A percentile compares a stretch with the other conserved stretches of the same genome.
Conservation (phyloP, 1,139 yeast species). For the Komagataea norvegica region DNA sequence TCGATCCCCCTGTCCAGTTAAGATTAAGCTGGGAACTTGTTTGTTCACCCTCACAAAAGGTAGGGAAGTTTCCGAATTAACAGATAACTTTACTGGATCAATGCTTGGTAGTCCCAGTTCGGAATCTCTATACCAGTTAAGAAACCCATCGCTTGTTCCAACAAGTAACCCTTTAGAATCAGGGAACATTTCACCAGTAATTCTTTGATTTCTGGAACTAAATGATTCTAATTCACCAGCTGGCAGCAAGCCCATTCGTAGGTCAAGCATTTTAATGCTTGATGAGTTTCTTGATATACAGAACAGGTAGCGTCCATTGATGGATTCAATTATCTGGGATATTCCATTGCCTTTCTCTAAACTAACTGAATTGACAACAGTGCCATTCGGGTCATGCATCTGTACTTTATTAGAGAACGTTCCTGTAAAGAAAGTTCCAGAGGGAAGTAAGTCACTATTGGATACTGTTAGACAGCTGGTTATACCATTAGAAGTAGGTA, state of each 20-base stretch:
- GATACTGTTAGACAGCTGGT: slow-evolving; percentile 16
- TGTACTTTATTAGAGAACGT: slow-evolving; percentile 16
- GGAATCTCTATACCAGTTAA: slow-evolving; percentile 28
- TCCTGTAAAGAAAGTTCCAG: slow-evolving; percentile 18
- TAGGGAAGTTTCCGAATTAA: slow-evolving; percentile 10
- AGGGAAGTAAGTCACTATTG: slow-evolving; percentile 11
- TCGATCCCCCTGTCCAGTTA: slow-evolving; percentile 26
- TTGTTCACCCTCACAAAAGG: slow-evolving; percentile 22
- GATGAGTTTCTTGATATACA: slow-evolving; percentile 25
- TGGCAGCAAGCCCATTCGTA: slow-evolving; percentile 27
- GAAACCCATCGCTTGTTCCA: slow-evolving; percentile 26
- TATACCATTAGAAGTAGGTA: slow-evolving; percentile 14
- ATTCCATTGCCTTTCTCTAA: slow-evolving; percentile 24
- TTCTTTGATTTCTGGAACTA: slow-evolving; percentile 25
- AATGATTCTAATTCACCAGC: slow-evolving; percentile 16
- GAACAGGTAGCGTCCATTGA: slow-evolving; percentile 26
- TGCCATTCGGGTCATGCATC: slow-evolving; percentile 9
- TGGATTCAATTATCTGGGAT: slow-evolving; percentile 29
- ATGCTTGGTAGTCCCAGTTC: slow-evolving; percentile 24
- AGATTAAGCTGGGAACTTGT: slow-evolving; percentile 18
- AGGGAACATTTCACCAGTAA: slow-evolving; percentile 21
- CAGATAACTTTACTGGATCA: slow-evolving; percentile 5
- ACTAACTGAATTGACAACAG: slow-evolving; percentile 1
- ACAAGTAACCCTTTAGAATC: slow-evolving; percentile 25
- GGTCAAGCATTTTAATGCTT: slow-evolving; percentile 27